Percentiles rank a stretch among this genome's conserved stretches.
These are phyloP conservation scores for Bipolaris victoriae DNA, from an alignment of 2,329 filamentous ascomycete genomes.

Conservation along the genomic window DNA sequence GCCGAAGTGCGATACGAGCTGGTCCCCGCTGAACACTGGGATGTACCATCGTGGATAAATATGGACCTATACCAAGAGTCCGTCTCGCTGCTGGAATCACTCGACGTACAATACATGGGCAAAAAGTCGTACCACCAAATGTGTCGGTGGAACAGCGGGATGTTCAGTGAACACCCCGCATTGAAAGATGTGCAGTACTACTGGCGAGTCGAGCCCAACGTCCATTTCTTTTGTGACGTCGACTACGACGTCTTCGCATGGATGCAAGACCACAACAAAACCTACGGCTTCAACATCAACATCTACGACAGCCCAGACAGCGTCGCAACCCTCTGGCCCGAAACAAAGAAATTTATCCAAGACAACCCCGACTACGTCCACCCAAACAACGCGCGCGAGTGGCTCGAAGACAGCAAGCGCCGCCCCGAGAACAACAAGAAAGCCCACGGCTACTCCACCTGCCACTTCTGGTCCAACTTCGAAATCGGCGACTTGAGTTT, in stretches of 20 bases:
- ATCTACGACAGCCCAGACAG: conserved; percentile 90
- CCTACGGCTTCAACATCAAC: conserved; percentile 98
- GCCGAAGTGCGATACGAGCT: conserved; percentile 85
- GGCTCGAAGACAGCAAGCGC: conserved; percentile 79
- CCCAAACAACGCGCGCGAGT: conserved; percentile 82
- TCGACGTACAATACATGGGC: conserved; percentile 87
- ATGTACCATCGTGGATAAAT: conserved; percentile 90
- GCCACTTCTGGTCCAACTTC: conserved; percentile 99
- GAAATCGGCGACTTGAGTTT: conserved; percentile 94
- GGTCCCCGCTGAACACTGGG: conserved; percentile 96
- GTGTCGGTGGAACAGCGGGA: conserved; percentile 98
- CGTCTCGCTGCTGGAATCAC: conserved; percentile 78
- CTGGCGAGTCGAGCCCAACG: conserved; percentile 98
- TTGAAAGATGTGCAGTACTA: conserved; percentile 85
- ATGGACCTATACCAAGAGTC: conserved; percentile 84
- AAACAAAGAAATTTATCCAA: conserved; percentile 87
- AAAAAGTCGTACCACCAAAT: conserved; percentile 96
- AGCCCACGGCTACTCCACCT: conserved; percentile 94
- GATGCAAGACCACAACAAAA: conserved; percentile 98
- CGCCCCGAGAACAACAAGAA: conserved; percentile 79
- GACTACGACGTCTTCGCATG: conserved; percentile 99
- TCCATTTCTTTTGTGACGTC: conserved; percentile 98
- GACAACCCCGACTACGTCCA: conserved; percentile 82
- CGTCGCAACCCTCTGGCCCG: conserved; percentile 91
- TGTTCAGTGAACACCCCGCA: conserved; percentile 96